Evolutionary conservation across 2,329 filamentous ascomycete genomes (phyloP).

Genomic region (Stachybotrys chlorohalonatus): DNA sequence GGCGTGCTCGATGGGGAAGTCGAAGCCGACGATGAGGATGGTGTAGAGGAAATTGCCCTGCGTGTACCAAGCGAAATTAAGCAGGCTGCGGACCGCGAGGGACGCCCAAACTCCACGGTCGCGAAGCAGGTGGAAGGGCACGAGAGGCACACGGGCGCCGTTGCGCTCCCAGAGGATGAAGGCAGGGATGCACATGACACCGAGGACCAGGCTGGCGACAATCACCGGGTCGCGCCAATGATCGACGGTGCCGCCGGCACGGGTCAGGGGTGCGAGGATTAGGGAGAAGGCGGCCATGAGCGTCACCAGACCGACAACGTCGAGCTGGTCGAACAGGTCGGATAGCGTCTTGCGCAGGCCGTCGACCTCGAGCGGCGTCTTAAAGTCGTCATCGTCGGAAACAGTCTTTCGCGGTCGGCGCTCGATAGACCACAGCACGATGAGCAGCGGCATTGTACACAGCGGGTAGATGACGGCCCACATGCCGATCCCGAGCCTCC

Average conservation of each 20-base stretch:
- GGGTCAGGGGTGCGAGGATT: conserved; percentile 41
- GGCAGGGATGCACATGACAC: conserved; percentile 35
- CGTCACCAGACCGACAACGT: conserved; percentile 37
- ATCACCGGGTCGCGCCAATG: conserved; percentile 43
- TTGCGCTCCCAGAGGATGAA: conserved; percentile 46
- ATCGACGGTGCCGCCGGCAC: conserved; percentile 38
- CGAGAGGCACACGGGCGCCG: conserved; percentile 38
- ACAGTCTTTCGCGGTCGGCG: conserved; percentile 5
- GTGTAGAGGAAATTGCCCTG: conserved; percentile 54
- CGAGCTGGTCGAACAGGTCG: conserved; percentile 48
- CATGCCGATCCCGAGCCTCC: conserved; percentile 58
- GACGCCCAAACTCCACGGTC: conserved; percentile 55
- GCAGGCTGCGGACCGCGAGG: conserved; percentile 40
- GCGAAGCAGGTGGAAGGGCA: conserved; percentile 48
- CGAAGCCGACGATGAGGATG: conserved; percentile 47
- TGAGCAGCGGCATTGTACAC: conserved; percentile 43
- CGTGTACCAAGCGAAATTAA: conserved; percentile 45
- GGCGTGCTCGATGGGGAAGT: conserved; percentile 43
- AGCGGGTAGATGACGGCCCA: conserved; percentile 53
- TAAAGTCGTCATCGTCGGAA: conserved; percentile 2
- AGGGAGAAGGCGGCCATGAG: conserved; percentile 36
- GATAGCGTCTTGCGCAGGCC: conserved; percentile 19
- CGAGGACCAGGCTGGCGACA: conserved; percentile 40
- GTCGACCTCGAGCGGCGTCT: not conserved
- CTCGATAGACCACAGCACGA: conserved; percentile 27